Evolutionary conservation across 768 basidiomycete genomes (phyloP), one percentile per base, ranked within the genome.

Genomic region (Collybia sordida): DNA sequence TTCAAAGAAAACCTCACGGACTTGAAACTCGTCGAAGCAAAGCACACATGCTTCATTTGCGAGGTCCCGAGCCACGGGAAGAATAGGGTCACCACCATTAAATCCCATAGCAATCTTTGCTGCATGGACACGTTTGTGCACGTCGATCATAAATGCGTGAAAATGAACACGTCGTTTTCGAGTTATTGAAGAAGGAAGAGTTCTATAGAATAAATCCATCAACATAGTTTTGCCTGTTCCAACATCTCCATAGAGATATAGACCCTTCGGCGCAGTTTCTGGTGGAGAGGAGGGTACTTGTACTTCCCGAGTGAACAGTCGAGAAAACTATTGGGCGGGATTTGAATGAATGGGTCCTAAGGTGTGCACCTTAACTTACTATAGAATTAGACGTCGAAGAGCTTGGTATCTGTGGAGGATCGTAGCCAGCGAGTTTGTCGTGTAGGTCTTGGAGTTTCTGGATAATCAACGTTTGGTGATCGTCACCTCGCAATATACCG

Each of bases 11-110:
- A 41, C 53, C 52, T 4, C 60, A 52, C 73, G 58, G 64, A 90
- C 93, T 80, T 98, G 96, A 62, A 98, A 98, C 72, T 99, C 96
- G 62, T 99, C 96, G 62, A 99, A 97, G 64, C 96, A 98, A 37
- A 99, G 71, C 1, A 99, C 81, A 51, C 77, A 81, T 6, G 92
- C 89, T 52, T 97, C 86, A 41, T 79, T 78, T 2, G 93, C 96
- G 43, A 98, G 69, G 59, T 93, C 90, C 53, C 89, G 72, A 6
- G 94, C 93, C 8, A 96, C 92, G 18, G 92, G 90, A 21, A 83
- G 72, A 60, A 97, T 90, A 23, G 91, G 86, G 64, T 98, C 93
- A 15, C 89, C 86, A 18, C 83, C 81, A 14, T 78, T 64, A 54
- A 74, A 70, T 1, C 89, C 88, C 72, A 85, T 80, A 49, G 80